Base-by-base conservation (phyloP, 2,329 filamentous ascomycete genomes). In the Colletotrichum cereale region DNA sequence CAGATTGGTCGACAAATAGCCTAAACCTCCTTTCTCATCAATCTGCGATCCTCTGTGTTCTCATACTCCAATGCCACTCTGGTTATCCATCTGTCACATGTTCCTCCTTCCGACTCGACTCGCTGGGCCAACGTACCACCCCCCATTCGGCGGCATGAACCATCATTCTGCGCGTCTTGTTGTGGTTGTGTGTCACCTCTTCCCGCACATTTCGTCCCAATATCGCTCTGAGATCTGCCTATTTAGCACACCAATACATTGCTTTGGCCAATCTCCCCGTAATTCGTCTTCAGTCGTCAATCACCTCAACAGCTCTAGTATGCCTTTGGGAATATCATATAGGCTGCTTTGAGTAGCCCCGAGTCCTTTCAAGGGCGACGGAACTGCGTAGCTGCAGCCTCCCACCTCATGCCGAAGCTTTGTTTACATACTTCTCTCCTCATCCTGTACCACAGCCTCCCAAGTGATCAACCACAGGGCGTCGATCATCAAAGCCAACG, bases 201-300 rank as follows among this genome's bases (percentile, higher is more conserved):
- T 7, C 26, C 8, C 21, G 21, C n/a, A n/a, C n/a, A n/a, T 6
- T 18, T 3, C 7, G 34, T 7, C 24, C 24, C 26, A 50, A 34
- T n/a, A 26, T 31, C 12, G 31, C 26, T 36, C 34, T 5, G 34
- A 14, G 31, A 29, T 26, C 50, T 48, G 31, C 26, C 40, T 38
- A 24, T 58, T 67, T 44, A 66, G 50, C 63, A 62, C 53, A 44
- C 52, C 36, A 62, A 58, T 63, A 44, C 55, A 40, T 24, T 26
- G 42, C 14, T 26, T 26, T 36, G 34, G 1, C 3, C 63, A 12
- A 4, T 66, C 18, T 42, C 29, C 38, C 26, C 26, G 12, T 14
- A 29, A 16, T 2, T 34, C 24, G 21, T 53, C 38, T 40, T 34
- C 21, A 36, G n/a, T 2, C 5, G n/a, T n/a, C n/a, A n/a, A 2